Evolutionary conservation across 2,329 filamentous ascomycete species (phyloP).

Genomic region (Scopulariopsis brevicaulis): DNA sequence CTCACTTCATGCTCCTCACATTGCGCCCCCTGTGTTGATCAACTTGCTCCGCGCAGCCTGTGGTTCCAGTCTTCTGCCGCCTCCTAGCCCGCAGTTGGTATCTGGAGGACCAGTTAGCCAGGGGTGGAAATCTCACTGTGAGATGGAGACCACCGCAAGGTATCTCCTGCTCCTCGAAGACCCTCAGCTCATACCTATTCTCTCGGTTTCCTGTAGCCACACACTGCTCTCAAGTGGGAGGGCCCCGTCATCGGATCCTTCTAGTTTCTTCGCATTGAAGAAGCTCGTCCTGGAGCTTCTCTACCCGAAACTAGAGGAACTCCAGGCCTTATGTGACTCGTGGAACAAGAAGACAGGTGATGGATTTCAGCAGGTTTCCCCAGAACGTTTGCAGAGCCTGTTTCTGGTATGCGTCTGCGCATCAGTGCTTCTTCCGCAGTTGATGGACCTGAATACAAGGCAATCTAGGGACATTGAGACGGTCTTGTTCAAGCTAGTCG

Average conservation of each 20-base stretch:
- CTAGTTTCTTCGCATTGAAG: conserved; percentile 27
- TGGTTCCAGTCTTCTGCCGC: conserved; percentile 29
- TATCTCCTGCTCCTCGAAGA: conserved; percentile 44
- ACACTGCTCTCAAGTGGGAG: not conserved
- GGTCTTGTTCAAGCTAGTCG: conserved; percentile 25
- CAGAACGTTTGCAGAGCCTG: conserved; percentile 40
- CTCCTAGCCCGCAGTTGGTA: conserved; percentile 18
- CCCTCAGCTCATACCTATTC: conserved; percentile 5
- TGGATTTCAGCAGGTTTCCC: conserved; percentile 34
- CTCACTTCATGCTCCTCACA: conserved; percentile 51
- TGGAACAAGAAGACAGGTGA: conserved; percentile 35
- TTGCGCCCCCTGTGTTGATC: conserved; percentile 53
- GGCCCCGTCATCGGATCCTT: conserved; percentile 15
- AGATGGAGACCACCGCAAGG: conserved; percentile 30
- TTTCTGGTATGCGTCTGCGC: conserved; percentile 34
- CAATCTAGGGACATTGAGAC: conserved; percentile 37
- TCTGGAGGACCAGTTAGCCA: conserved; percentile 38
- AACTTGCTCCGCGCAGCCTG: conserved; percentile 61
- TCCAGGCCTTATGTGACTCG: conserved; percentile 30
- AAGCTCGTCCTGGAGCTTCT: conserved; percentile 43
- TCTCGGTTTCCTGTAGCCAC: not conserved
- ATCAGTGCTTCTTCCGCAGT: conserved; percentile 32
- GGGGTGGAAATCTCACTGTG: conserved; percentile 30
- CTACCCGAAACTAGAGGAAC: conserved; percentile 37
- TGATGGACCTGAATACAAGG: conserved; percentile 32